Evolutionary conservation across 176 grass and related monocot genomes (phyloP).

Genomic region (Olyra latifolia): DNA sequence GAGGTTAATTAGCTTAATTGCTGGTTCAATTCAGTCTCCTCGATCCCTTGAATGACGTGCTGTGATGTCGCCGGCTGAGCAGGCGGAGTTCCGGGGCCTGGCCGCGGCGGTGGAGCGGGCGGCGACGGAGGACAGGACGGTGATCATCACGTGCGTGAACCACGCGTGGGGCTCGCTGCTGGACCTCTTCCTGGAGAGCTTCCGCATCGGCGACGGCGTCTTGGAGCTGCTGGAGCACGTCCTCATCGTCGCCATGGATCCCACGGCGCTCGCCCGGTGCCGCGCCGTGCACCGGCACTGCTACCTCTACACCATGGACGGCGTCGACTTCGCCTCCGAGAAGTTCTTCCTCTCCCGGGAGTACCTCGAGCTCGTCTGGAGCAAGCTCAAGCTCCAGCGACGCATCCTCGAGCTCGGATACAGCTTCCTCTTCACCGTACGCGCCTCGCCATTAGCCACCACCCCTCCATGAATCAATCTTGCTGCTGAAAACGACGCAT

Average conservation of each 20-base stretch:
- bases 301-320: constrained; percentile 49
- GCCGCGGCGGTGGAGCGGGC: constrained; percentile 25
- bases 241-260: constrained; percentile 72
- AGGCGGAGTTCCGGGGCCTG: constrained; percentile 30
- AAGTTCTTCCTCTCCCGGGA: constrained; percentile 63
- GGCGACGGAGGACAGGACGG: constrained; percentile 60
- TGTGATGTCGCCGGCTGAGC: too few species aligned
- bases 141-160: constrained; percentile 83
- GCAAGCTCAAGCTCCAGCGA: constrained; percentile 65
- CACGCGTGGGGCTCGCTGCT: constrained; percentile 64
- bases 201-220: constrained; percentile 63
- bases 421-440: constrained; percentile 69
- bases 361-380: constrained; percentile 78
- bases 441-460: too few species aligned
- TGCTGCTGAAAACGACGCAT: not conserved
- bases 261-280: constrained; percentile 53
- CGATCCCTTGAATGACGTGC: not conserved
- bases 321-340: constrained; percentile 50
- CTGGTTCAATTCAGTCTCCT: not conserved
- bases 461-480: not conserved
- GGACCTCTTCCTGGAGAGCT: constrained; percentile 83
- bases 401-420: constrained; percentile 76
- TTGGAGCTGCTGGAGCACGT: constrained; percentile 53
- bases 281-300: constrained; percentile 49
- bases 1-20: not conserved